Conservation (phyloP, 768 basidiomycete genomes). For the Leccinum rimulosum region DNA sequence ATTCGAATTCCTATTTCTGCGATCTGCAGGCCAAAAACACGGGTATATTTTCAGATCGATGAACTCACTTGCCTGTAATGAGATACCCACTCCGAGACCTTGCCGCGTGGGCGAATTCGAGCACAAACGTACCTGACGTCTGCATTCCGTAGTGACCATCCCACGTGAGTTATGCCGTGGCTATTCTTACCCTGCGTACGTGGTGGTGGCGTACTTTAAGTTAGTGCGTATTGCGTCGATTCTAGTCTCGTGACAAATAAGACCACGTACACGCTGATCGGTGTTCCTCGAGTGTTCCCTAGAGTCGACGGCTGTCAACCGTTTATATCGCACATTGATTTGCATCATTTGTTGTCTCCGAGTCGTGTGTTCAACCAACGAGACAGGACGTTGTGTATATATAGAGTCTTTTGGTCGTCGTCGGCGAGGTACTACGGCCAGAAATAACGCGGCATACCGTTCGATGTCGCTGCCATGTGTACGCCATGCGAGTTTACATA, state of each 20-base stretch:
- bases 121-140: not conserved
- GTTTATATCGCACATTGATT: not conserved
- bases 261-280: not conserved
- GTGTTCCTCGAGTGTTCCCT: not conserved
- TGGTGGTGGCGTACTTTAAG: not conserved
- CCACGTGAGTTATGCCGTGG: not conserved
- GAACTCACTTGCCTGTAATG: not conserved
- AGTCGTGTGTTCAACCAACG: not conserved
- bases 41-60: not conserved
- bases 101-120: not conserved
- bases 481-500: not conserved
- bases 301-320: not conserved
- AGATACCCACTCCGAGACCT: not conserved
- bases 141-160: constrained; percentile 1
- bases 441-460: not conserved
- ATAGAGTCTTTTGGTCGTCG: not conserved
- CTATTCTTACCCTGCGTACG: not conserved
- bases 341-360: not conserved
- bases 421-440: not conserved
- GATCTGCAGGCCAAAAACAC: not conserved
- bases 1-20: not conserved
- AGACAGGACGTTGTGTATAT: not conserved
- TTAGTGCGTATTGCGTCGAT: not conserved
- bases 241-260: not conserved
- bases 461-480: not conserved